phyloP scores from a whole-genome alignment of 2,329 filamentous ascomycete species.

The Didymella keratinophila region DNA sequence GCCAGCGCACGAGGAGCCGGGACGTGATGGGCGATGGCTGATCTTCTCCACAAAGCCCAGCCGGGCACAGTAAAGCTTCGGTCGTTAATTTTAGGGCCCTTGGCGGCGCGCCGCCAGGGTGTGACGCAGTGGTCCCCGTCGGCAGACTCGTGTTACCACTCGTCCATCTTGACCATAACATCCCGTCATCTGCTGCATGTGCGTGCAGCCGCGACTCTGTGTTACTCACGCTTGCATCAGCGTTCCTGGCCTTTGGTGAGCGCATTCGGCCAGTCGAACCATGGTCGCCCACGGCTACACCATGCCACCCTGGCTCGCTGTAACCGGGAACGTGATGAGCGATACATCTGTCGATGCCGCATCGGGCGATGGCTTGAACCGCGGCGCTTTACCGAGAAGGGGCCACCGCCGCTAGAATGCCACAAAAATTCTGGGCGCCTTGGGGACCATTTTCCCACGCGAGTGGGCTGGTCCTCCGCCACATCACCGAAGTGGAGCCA shows the following conservation, averaged over 20 bases:
- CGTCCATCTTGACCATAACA: slow-evolving; percentile 39
- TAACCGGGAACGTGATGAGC: slow-evolving; percentile 29
- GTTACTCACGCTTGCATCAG: slow-evolving; percentile 32
- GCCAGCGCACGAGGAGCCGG: slow-evolving; percentile 20
- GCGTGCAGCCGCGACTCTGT: slow-evolving; percentile 36
- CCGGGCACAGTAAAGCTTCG: slow-evolving; percentile 42
- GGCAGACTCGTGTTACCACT: slow-evolving; percentile 44
- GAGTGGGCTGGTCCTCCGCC: slow-evolving; percentile 36
- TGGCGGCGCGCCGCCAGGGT: slow-evolving; percentile 20
- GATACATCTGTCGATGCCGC: slow-evolving; percentile 33
- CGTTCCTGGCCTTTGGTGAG: slow-evolving; percentile 44
- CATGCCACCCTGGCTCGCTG: slow-evolving; percentile 23
- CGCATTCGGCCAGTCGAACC: slow-evolving; percentile 20
- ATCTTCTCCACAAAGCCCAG: slow-evolving; percentile 38
- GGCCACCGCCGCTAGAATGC: slow-evolving; percentile 38
- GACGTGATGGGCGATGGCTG: slow-evolving; percentile 31
- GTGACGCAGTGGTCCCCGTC: slow-evolving; percentile 46
- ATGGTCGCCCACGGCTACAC: slow-evolving; percentile 26
- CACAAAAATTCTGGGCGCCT: slow-evolving; percentile 37
- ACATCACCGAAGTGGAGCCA: slow-evolving; percentile 36
- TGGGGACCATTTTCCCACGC: slow-evolving; percentile 38
- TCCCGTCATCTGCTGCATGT: slow-evolving; percentile 44
- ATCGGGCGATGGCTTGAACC: slow-evolving; percentile 30
- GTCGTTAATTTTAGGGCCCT: slow-evolving; percentile 42
- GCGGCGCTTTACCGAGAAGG: slow-evolving; percentile 34